phyloP scores from a whole-genome alignment of 176 grass and related monocot genomes.

The Leersia perrieri region DNA sequence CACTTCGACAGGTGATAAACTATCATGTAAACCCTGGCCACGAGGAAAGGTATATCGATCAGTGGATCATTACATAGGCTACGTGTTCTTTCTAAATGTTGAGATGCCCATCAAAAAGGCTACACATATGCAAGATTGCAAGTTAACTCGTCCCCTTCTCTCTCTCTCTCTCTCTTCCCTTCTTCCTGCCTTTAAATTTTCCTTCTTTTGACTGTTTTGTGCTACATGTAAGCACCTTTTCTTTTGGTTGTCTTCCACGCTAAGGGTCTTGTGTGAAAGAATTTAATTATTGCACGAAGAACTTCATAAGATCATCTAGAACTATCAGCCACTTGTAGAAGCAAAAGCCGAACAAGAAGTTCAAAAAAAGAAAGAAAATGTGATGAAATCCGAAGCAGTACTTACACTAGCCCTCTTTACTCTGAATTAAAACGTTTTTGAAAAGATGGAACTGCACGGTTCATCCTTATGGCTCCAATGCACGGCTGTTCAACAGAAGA shows the following conservation, averaged over 20 bases:
- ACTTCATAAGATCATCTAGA: not conserved
- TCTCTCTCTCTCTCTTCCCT: not conserved
- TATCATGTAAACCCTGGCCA: too few relatives aligned
- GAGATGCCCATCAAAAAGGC: slow-evolving; percentile 50
- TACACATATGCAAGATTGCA: not conserved
- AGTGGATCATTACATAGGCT: slow-evolving; percentile 17
- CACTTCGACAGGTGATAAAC: too few relatives aligned
- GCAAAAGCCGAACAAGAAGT: not conserved
- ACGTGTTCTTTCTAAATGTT: slow-evolving; percentile 13
- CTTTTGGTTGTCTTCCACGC: slow-evolving; percentile 28
- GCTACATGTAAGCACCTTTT: not conserved
- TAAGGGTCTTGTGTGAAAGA: slow-evolving; percentile 18
- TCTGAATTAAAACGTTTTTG: not conserved
- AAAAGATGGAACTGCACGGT: not conserved
- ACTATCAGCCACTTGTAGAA: not conserved
- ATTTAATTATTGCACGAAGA: not conserved
- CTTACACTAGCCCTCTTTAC: slow-evolving; percentile 21
- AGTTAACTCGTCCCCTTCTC: not conserved
- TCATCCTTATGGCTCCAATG: too few relatives aligned
- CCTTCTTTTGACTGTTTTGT: not conserved
- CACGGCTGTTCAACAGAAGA: not conserved
- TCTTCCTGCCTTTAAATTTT: not conserved
- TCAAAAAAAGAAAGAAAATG: not conserved
- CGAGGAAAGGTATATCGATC: not conserved
- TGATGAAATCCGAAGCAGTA: not conserved